Conservation (phyloP, 768 basidiomycete genomes). For the Russula sp. region DNA sequence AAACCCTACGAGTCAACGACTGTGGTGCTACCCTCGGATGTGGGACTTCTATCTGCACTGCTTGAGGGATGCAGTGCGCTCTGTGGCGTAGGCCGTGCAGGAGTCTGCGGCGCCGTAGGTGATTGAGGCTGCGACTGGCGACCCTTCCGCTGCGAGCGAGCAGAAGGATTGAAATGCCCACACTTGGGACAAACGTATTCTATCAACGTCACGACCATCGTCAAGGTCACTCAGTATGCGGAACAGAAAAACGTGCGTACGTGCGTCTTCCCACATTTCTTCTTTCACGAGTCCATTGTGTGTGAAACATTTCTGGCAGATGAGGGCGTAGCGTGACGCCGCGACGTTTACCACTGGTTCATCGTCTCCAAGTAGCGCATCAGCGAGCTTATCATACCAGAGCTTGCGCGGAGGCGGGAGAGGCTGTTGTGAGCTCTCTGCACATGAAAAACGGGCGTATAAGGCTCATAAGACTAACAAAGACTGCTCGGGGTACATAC, state of each 20-base stretch:
- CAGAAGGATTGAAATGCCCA: constrained; percentile 66
- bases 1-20: constrained; percentile 10
- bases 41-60: background rate
- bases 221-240: background rate
- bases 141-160: constrained; percentile 23
- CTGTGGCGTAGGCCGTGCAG: background rate
- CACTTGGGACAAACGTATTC: constrained; percentile 88
- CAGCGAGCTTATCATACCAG: constrained; percentile 86
- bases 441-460: background rate
- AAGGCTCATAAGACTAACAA: background rate
- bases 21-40: background rate
- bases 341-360: constrained; percentile 40
- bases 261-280: constrained; percentile 71
- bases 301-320: constrained; percentile 80
- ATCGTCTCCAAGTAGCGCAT: constrained; percentile 79
- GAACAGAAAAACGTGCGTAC: constrained; percentile 43
- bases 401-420: constrained; percentile 56
- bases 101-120: constrained; percentile 5
- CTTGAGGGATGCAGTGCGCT: background rate
- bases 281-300: constrained; percentile 89
- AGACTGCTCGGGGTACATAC: constrained; percentile 28
- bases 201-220: constrained; percentile 29
- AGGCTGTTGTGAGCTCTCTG: constrained; percentile 38
- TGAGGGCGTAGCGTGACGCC: constrained; percentile 67
- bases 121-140: background rate